Percentiles rank a stretch among this genome's conserved stretches.
phyloP scores from a whole-genome alignment of 352 stramenopile genomes.

The Achlya hypogyna region DNA sequence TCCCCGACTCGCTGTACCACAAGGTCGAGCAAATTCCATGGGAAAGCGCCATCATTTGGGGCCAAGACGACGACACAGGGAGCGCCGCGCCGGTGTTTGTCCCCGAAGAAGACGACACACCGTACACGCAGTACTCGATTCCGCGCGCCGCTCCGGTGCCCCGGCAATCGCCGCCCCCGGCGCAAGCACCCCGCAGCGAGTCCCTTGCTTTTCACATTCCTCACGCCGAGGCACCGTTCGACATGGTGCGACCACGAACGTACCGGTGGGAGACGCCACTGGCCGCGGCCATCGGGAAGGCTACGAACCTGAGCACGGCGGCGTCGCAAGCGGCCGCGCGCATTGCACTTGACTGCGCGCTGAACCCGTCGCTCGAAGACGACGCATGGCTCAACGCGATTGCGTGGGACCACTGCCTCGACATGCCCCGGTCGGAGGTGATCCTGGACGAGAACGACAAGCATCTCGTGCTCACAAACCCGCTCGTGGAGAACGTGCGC shows the following conservation, averaged over 20 bases:
- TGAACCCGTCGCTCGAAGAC: conserved; percentile 65
- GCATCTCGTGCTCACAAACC: conserved; percentile 62
- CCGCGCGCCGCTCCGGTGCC: conserved; percentile 13
- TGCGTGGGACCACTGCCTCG: conserved; percentile 64
- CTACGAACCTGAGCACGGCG: conserved; percentile 15
- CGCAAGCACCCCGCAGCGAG: conserved; percentile 5
- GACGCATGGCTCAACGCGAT: conserved; percentile 68
- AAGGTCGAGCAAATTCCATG: conserved; percentile 74
- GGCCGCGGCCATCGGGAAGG: conserved; percentile 16
- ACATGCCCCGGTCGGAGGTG: conserved; percentile 74
- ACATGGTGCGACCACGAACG: conserved; percentile 63
- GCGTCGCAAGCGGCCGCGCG: neutral
- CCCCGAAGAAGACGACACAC: conserved; percentile 47
- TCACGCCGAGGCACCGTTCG: conserved; percentile 27
- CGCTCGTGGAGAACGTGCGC: conserved; percentile 70
- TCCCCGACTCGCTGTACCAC: conserved; percentile 50
- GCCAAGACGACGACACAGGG: conserved; percentile 29
- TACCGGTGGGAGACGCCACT: conserved; percentile 62
- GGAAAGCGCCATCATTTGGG: conserved; percentile 79
- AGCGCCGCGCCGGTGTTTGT: conserved; percentile 22
- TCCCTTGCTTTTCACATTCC: conserved; percentile 26
- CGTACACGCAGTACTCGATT: neutral
- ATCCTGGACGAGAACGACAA: conserved; percentile 79
- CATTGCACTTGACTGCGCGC: conserved; percentile 24
- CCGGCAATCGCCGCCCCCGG: conserved; percentile 1